These are phyloP conservation scores for Debaryomyces udenii DNA, from an alignment of 1,139 yeast genomes.

Conservation along the genomic window DNA sequence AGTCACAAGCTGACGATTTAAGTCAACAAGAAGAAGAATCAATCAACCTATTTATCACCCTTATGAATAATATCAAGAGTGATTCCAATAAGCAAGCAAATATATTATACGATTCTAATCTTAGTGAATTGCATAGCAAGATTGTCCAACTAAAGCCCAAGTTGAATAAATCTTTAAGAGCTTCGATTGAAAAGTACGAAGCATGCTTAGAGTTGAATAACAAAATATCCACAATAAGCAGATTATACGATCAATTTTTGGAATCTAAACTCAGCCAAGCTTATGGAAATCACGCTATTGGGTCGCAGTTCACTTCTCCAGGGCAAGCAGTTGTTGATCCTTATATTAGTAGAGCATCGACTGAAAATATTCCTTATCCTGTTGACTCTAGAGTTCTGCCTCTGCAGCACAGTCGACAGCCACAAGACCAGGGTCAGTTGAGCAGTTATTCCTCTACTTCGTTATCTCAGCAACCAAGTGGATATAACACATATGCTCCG, in stretches of 20 bases:
- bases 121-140: slow-evolving; percentile 65
- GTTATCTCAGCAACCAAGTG: slow-evolving; percentile 5
- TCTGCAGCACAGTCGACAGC: background rate
- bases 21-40: slow-evolving; percentile 67
- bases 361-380: slow-evolving; percentile 5
- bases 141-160: slow-evolving; percentile 75
- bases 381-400: slow-evolving; percentile 5
- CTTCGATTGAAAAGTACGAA: slow-evolving; percentile 69
- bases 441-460: background rate
- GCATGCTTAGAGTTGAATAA: slow-evolving; percentile 75
- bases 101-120: slow-evolving; percentile 59
- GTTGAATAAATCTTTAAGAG: slow-evolving; percentile 64
- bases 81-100: slow-evolving; percentile 53
- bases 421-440: background rate
- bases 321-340: background rate
- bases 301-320: background rate
- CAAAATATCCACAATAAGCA: slow-evolving; percentile 76
- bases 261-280: slow-evolving; percentile 65
- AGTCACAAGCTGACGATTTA: slow-evolving; percentile 35
- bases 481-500: slow-evolving; percentile 1
- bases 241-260: slow-evolving; percentile 76
- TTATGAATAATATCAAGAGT: slow-evolving; percentile 57
- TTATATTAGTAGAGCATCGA: background rate
- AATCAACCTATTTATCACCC: slow-evolving; percentile 67
- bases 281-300: slow-evolving; percentile 39